Percentiles rank a stretch among this genome's conserved stretches.
Conservation (phyloP, 2,329 filamentous ascomycete species). For the Huntiella savannae region DNA sequence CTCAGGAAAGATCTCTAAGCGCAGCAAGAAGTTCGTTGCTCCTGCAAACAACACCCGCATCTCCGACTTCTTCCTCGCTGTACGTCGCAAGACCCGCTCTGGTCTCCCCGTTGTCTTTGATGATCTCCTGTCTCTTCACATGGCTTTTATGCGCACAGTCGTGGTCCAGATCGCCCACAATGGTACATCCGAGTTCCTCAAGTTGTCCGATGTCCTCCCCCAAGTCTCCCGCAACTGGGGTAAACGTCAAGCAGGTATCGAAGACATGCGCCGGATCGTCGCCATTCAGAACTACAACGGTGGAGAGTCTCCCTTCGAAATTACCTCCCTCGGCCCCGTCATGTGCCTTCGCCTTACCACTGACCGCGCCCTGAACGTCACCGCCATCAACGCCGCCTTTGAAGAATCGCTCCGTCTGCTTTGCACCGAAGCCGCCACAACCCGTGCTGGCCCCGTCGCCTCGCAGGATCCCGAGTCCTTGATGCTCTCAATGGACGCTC, state of each 20-base stretch:
- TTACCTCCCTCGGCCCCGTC: slow-evolving; percentile 33
- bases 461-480: slow-evolving; percentile 10
- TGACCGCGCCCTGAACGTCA: slow-evolving; percentile 26
- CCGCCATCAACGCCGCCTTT: slow-evolving; percentile 35
- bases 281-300: slow-evolving; percentile 31
- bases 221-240: slow-evolving; percentile 52
- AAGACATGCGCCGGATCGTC: slow-evolving; percentile 47
- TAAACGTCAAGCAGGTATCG: slow-evolving; percentile 44
- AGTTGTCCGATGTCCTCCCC: slow-evolving; percentile 40
- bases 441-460: slow-evolving; percentile 7
- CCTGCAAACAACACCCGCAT: slow-evolving; percentile 14
- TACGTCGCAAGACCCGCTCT: slow-evolving; percentile 14
- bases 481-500: slow-evolving; percentile 29
- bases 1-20: slow-evolving; percentile 8
- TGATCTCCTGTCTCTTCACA: slow-evolving; percentile 45
- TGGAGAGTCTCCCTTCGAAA: slow-evolving; percentile 21
- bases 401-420: slow-evolving; percentile 28
- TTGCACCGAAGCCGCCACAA: slow-evolving; percentile 22
- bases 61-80: slow-evolving; percentile 22
- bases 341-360: slow-evolving; percentile 28
- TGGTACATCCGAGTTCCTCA: slow-evolving; percentile 40
- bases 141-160: slow-evolving; percentile 48
- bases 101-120: slow-evolving; percentile 32
- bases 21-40: slow-evolving; percentile 12
- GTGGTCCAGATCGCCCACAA: slow-evolving; percentile 52